Evolutionary conservation across 140 eudicot genomes (phyloP).

Genomic region (Oenanthe javanica): DNA sequence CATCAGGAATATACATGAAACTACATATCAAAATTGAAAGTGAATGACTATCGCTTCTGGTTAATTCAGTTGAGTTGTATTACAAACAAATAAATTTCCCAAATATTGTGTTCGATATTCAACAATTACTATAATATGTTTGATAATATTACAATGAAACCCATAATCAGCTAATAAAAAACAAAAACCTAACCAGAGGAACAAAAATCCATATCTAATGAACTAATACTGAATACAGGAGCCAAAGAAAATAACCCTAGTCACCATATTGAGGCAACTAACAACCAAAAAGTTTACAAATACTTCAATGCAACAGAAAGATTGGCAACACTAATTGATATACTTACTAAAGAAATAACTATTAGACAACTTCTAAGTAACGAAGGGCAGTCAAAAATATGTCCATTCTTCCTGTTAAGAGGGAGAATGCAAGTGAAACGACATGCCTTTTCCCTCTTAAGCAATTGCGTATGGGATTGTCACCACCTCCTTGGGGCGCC

Average conservation of each 20-base stretch:
- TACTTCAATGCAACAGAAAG: neutral
- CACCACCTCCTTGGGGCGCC: slow-evolving; percentile 80
- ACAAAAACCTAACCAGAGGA: neutral
- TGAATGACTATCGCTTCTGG: neutral
- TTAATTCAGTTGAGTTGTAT: neutral
- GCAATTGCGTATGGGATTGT: slow-evolving; percentile 55
- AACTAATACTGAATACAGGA: neutral
- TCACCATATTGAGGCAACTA: neutral
- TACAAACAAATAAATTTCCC: neutral
- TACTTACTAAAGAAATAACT: neutral
- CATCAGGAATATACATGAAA: neutral
- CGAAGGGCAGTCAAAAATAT: neutral
- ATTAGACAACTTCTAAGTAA: neutral
- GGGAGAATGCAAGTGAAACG: neutral
- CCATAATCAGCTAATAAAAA: neutral
- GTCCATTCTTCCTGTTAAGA: neutral
- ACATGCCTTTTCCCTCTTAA: slow-evolving; percentile 7
- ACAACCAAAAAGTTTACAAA: neutral
- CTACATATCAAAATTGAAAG: too few species aligned
- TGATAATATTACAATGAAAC: neutral
- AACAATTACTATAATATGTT: neutral
- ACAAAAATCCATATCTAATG: neutral
- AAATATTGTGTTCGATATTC: neutral
- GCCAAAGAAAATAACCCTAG: neutral
- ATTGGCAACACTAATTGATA: neutral